Conservation (phyloP, 352 stramenopile genomes). For the Phytophthora pseudosyringae region DNA sequence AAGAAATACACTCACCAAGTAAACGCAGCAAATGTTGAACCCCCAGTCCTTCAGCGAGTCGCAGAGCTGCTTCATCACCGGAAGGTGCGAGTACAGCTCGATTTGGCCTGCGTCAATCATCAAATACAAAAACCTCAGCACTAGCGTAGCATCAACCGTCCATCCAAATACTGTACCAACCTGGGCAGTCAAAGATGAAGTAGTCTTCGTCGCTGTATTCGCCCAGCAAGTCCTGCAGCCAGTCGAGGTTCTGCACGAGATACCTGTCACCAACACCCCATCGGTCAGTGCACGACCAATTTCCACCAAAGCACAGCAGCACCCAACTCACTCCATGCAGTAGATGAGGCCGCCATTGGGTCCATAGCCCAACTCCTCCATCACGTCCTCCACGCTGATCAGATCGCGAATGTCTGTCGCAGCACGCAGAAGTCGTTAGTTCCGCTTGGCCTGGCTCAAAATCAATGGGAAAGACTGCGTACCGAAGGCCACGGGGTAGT, state of each 20-base stretch:
- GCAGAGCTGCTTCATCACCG: constrained; percentile 91
- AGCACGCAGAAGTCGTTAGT: constrained; percentile 17
- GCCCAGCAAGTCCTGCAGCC: constrained; percentile 93
- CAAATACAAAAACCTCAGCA: constrained; percentile 11
- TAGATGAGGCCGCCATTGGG: constrained; percentile 99
- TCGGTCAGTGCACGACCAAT: constrained; percentile 8
- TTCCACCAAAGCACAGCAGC: constrained; percentile 22
- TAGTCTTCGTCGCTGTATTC: constrained; percentile 95
- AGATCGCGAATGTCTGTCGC: constrained; percentile 93
- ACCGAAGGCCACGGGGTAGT: constrained; percentile 92
- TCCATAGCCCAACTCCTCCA: constrained; percentile 97
- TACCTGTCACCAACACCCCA: constrained; percentile 51
- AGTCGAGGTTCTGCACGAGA: constrained; percentile 95
- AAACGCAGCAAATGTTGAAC: constrained; percentile 90
- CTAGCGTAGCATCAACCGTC: not conserved
- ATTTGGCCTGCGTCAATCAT: constrained; percentile 76
- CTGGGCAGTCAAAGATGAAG: constrained; percentile 99
- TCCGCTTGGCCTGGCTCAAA: constrained; percentile 7
- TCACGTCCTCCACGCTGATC: constrained; percentile 97
- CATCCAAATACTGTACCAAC: constrained; percentile 47
- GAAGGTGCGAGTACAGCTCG: constrained; percentile 92
- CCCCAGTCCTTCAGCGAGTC: constrained; percentile 85
- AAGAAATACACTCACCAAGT: constrained; percentile 60
- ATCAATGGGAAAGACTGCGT: constrained; percentile 30
- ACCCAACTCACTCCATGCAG: constrained; percentile 96